A percentile compares a stretch with the other conserved stretches of the same genome.
These are phyloP conservation scores for Arthrobotrys conoides DNA, from an alignment of 2,329 filamentous ascomycete species.

Conservation along the genomic window DNA sequence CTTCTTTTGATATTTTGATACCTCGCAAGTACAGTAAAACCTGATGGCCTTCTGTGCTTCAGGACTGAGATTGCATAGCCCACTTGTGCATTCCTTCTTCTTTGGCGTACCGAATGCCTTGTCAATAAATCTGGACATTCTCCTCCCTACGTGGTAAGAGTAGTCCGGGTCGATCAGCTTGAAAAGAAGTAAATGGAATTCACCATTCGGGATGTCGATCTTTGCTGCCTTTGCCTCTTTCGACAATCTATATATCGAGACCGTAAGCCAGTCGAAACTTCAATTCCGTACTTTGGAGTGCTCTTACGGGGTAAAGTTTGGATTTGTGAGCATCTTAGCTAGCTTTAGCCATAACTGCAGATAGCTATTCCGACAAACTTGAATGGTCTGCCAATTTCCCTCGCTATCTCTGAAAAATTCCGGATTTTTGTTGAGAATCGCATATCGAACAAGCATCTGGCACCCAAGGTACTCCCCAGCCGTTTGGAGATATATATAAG, in stretches of 20 bases:
- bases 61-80: conserved; percentile 47
- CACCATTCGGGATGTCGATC: conserved; percentile 41
- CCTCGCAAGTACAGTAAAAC: conserved; percentile 40
- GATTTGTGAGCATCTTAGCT: conserved; percentile 35
- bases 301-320: conserved; percentile 37
- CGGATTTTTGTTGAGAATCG: conserved; percentile 42
- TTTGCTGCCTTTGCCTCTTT: conserved; percentile 46
- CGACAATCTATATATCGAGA: conserved; percentile 24
- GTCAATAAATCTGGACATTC: conserved; percentile 42
- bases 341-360: conserved; percentile 34
- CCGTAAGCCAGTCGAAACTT: background rate
- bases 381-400: conserved; percentile 19
- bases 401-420: conserved; percentile 31
- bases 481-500: conserved; percentile 37
- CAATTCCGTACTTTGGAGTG: background rate
- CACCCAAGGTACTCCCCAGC: conserved; percentile 49
- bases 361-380: conserved; percentile 15
- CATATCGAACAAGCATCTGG: conserved; percentile 45
- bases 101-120: conserved; percentile 37
- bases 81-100: conserved; percentile 42
- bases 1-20: conserved; percentile 41
- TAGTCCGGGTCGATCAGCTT: conserved; percentile 47
- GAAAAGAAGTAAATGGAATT: conserved; percentile 44
- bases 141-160: conserved; percentile 29
- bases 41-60: conserved; percentile 42